Percentiles rank a stretch among this genome's conserved stretches.
These are phyloP conservation scores for Paecilomyces variotii DNA, from an alignment of 2,329 filamentous ascomycete genomes.

Conservation along the genomic window DNA sequence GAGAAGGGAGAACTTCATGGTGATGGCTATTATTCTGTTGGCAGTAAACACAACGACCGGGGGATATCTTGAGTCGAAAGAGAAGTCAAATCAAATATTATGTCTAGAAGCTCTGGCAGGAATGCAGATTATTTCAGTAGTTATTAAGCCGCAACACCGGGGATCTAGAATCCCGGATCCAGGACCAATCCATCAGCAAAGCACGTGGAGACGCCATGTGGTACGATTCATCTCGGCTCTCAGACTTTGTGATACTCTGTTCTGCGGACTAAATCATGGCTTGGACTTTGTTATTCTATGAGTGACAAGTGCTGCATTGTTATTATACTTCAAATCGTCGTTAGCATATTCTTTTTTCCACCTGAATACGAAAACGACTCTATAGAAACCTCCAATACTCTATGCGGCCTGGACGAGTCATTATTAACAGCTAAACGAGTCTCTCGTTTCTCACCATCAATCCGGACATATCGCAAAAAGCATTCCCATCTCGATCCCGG, in stretches of 20 bases:
- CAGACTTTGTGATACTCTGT: background rate
- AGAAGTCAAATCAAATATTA: too few relatives aligned
- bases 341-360: too few relatives aligned
- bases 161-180: background rate
- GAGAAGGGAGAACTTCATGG: slow-evolving; percentile 27
- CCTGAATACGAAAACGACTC: too few relatives aligned
- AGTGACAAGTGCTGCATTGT: background rate
- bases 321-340: too few relatives aligned
- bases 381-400: too few relatives aligned
- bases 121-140: background rate
- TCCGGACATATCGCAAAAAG: too few relatives aligned
- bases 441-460: too few relatives aligned
- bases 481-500: background rate
- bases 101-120: background rate
- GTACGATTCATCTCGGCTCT: background rate
- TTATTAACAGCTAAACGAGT: too few relatives aligned
- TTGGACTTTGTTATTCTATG: background rate
- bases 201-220: background rate
- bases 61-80: background rate
- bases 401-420: too few relatives aligned
- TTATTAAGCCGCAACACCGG: background rate
- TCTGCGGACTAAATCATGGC: too few relatives aligned
- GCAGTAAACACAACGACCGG: background rate
- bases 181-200: background rate
- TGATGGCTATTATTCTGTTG: slow-evolving; percentile 7